Conservation (phyloP, 805 yeast species). For the Torulaspora microellipsoides region DNA sequence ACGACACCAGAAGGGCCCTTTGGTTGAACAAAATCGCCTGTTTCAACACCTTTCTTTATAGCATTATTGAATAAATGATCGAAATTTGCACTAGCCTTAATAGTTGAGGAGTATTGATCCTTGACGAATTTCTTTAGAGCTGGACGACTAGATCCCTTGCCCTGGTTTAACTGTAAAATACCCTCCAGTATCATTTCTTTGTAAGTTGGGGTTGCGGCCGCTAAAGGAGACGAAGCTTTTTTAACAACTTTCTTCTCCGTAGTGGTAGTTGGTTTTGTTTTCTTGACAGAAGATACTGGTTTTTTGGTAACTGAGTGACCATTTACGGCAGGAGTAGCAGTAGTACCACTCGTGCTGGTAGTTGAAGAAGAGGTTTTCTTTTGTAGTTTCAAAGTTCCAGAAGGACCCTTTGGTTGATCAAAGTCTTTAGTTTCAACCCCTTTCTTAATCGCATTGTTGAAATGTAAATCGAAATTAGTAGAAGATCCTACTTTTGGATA, state of each 20-base stretch:
- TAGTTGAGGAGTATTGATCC: conserved; percentile 42
- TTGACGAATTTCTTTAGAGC: conserved; percentile 80
- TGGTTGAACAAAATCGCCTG: conserved; percentile 77
- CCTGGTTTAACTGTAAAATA: conserved; percentile 64
- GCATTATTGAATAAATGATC: conserved; percentile 67
- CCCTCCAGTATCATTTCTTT: conserved; percentile 47
- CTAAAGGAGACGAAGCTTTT: conserved; percentile 9
- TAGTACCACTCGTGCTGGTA: conserved; percentile 24
- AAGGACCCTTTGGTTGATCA: conserved; percentile 81
- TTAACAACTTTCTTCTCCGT: conserved; percentile 4
- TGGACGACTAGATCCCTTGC: conserved; percentile 81
- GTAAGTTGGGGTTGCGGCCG: conserved; percentile 17
- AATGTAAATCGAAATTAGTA: conserved; percentile 66
- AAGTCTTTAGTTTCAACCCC: conserved; percentile 77
- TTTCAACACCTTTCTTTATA: conserved; percentile 70
- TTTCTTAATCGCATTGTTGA: conserved; percentile 73
- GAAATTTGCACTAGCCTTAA: conserved; percentile 55
- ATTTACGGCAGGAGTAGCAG: conserved; percentile 23
- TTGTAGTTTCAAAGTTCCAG: conserved; percentile 71
- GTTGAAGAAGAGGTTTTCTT: conserved; percentile 24
- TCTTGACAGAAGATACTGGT: not conserved
- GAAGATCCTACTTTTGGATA: conserved; percentile 53
- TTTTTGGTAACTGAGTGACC: conserved; percentile 8
- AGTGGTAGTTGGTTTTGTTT: conserved; percentile 2
- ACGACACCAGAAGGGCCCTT: conserved; percentile 59